phyloP scores from a whole-genome alignment of 306 rosid species.

The Datisca glomerata region DNA sequence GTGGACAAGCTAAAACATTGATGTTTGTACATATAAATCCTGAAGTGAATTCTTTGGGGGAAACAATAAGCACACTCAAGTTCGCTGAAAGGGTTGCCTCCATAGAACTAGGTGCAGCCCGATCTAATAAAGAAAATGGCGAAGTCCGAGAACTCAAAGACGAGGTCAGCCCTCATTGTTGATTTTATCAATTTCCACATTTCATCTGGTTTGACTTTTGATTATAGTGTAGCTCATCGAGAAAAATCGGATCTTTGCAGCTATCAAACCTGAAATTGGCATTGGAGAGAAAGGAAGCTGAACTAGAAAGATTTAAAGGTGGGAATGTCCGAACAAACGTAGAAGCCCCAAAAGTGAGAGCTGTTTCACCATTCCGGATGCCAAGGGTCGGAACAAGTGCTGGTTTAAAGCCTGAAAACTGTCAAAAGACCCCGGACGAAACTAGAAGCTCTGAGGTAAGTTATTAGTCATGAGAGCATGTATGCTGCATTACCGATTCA shows the following conservation, averaged over 20 bases:
- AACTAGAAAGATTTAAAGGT: slow-evolving; percentile 52
- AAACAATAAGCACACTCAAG: slow-evolving; percentile 92
- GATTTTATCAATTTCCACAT: slow-evolving; percentile 8
- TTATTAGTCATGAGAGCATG: no score
- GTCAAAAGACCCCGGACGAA: slow-evolving; percentile 40
- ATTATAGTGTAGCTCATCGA: background rate
- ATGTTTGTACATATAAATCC: slow-evolving; percentile 99
- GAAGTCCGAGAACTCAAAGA: slow-evolving; percentile 82
- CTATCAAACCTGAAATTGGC: slow-evolving; percentile 65
- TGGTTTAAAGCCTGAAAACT: slow-evolving; percentile 39
- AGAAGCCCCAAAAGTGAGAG: slow-evolving; percentile 57
- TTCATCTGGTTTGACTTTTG: background rate
- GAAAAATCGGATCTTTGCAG: slow-evolving; percentile 17
- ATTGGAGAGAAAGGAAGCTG: slow-evolving; percentile 72
- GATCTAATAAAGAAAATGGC: slow-evolving; percentile 75
- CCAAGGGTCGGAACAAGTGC: slow-evolving; percentile 40
- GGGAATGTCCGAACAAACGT: slow-evolving; percentile 28
- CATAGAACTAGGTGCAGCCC: slow-evolving; percentile 91
- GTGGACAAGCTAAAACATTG: slow-evolving; percentile 95
- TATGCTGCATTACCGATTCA: no score
- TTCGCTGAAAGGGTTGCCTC: slow-evolving; percentile 96
- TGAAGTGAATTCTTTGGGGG: slow-evolving; percentile 73
- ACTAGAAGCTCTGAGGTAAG: slow-evolving; percentile 48
- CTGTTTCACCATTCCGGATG: slow-evolving; percentile 66
- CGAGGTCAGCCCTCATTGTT: slow-evolving; percentile 45